phyloP scores from a whole-genome alignment of 192 early-diverging fungal species.

The Coemansia sp. region DNA sequence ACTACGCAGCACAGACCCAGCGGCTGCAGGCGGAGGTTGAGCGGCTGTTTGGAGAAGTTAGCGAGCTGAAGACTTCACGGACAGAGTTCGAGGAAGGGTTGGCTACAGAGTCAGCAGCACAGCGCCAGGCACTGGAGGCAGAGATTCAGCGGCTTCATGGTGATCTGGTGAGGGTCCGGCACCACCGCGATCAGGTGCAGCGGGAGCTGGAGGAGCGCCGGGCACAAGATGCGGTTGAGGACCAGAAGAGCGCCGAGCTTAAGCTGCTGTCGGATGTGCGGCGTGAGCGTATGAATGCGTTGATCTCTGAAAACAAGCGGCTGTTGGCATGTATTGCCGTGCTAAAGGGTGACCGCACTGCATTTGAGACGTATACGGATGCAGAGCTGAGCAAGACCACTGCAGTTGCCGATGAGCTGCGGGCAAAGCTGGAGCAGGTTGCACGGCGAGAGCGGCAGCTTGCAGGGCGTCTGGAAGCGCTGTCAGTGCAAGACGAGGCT shows the following conservation, averaged over 20 bases:
- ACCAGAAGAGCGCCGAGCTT: slow-evolving; percentile 51
- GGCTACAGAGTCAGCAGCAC: slow-evolving; percentile 33
- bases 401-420: slow-evolving; percentile 51
- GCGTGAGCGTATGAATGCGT: slow-evolving; percentile 59
- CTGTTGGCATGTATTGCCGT: slow-evolving; percentile 54
- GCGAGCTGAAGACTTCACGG: slow-evolving; percentile 40
- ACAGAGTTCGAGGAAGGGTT: slow-evolving; percentile 44
- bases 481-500: slow-evolving; percentile 34
- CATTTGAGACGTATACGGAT: slow-evolving; percentile 56
- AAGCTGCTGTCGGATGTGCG: slow-evolving; percentile 51
- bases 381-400: slow-evolving; percentile 54
- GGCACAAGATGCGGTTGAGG: slow-evolving; percentile 42
- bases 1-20: slow-evolving; percentile 49
- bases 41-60: slow-evolving; percentile 44
- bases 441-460: slow-evolving; percentile 54
- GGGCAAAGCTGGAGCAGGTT: slow-evolving; percentile 48
- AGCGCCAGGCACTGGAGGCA: slow-evolving; percentile 51
- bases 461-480: slow-evolving; percentile 42
- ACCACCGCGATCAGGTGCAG: slow-evolving; percentile 57
- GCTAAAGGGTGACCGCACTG: slow-evolving; percentile 50
- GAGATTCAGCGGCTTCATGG: slow-evolving; percentile 56
- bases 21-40: slow-evolving; percentile 49
- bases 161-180: slow-evolving; percentile 56
- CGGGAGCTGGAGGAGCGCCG: slow-evolving; percentile 47
- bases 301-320: slow-evolving; percentile 60